Percentiles rank a stretch among this genome's conserved stretches.
phyloP scores from a whole-genome alignment of 1,284 basidiomycete species.

The Puccinia horiana region DNA sequence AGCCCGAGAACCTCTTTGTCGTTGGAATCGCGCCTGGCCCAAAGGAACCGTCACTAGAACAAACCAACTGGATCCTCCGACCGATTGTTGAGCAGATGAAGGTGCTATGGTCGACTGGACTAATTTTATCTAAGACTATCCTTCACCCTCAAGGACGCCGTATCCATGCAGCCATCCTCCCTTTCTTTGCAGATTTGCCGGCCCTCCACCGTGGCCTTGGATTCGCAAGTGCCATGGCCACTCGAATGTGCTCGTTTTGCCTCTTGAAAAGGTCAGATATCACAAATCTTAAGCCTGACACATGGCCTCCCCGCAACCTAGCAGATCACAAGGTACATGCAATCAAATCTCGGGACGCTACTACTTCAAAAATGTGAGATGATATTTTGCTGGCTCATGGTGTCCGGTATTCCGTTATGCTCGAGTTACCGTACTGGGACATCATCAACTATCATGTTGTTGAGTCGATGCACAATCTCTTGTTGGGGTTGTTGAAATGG shows the following conservation, averaged over 20 bases:
- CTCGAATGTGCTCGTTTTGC: constrained; percentile 48
- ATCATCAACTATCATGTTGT: constrained; percentile 34
- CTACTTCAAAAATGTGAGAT: neutral
- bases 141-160: neutral
- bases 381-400: neutral
- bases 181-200: constrained; percentile 50
- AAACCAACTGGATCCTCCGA: constrained; percentile 57
- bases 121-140: constrained; percentile 46
- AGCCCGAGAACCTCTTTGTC: constrained; percentile 59
- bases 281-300: neutral
- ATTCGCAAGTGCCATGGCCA: constrained; percentile 19
- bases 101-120: constrained; percentile 56
- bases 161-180: constrained; percentile 14
- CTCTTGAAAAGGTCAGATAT: constrained; percentile 7
- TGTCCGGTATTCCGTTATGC: constrained; percentile 26
- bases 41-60: constrained; percentile 47
- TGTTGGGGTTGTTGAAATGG: constrained; percentile 15
- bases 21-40: constrained; percentile 59
- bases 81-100: constrained; percentile 57
- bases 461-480: constrained; percentile 36
- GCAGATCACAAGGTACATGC: constrained; percentile 15
- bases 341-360: neutral
- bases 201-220: constrained; percentile 46
- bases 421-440: constrained; percentile 33
- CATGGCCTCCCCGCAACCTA: neutral